Conservation (phyloP, 2,329 filamentous ascomycete species). For the Pseudonectria buxi region DNA sequence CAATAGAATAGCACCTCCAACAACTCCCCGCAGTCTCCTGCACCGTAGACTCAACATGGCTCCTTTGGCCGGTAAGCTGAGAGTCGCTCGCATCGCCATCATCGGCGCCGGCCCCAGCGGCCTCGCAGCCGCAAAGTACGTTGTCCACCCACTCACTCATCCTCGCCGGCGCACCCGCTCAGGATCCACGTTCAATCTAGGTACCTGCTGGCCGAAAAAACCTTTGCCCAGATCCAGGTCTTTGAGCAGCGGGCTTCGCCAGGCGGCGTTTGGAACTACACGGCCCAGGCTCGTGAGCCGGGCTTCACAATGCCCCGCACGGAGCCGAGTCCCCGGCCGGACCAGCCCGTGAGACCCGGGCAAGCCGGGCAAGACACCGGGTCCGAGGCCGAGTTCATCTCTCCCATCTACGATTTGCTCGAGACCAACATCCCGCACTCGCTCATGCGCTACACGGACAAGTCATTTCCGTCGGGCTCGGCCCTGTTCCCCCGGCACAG, state of each 20-base stretch:
- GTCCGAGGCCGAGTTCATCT: conserved; percentile 48
- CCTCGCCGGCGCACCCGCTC: not conserved
- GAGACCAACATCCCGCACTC: conserved; percentile 71
- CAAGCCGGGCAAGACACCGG: not conserved
- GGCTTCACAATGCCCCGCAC: conserved; percentile 25
- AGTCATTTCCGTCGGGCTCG: conserved; percentile 47
- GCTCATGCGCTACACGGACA: conserved; percentile 64
- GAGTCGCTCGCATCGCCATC: conserved; percentile 51
- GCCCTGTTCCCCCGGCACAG: conserved; percentile 62
- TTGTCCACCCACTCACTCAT: not conserved
- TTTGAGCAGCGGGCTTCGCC: conserved; percentile 62
- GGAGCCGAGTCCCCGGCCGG: conserved; percentile 22
- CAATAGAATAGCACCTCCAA: conserved; percentile 1
- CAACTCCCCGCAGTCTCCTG: not conserved
- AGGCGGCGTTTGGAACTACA: conserved; percentile 71
- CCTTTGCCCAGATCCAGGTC: conserved; percentile 57
- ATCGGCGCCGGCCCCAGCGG: conserved; percentile 69
- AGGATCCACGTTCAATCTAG: conserved; percentile 33
- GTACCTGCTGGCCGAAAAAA: conserved; percentile 57
- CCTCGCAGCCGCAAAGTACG: conserved; percentile 48
- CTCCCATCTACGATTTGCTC: conserved; percentile 62
- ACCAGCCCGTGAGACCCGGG: conserved; percentile 37
- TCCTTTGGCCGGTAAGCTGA: conserved; percentile 15
- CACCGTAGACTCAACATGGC: conserved; percentile 6
- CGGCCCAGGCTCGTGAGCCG: conserved; percentile 21